These are phyloP conservation scores for Amorphotheca resinae DNA, from an alignment of 495 filamentous ascomycete species.

Conservation along the genomic window DNA sequence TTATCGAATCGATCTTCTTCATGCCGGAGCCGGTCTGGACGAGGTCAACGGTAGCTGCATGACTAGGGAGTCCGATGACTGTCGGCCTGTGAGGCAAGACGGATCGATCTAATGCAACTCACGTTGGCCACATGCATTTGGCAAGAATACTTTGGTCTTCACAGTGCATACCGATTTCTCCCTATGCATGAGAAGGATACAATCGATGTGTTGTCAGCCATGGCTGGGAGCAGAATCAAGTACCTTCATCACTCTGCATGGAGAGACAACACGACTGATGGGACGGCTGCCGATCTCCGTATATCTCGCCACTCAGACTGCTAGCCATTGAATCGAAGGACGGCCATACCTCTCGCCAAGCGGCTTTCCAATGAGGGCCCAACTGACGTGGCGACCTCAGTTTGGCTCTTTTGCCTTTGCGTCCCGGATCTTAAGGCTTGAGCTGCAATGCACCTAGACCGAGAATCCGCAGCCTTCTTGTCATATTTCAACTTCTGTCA, in stretches of 20 bases:
- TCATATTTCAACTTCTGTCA: slow-evolving; percentile 17
- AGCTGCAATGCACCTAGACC: slow-evolving; percentile 11
- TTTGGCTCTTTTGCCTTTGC: slow-evolving; percentile 13
- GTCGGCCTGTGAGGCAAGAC: slow-evolving; percentile 6
- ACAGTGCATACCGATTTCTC: slow-evolving; percentile 1
- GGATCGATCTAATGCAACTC: slow-evolving; percentile 10
- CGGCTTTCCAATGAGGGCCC: slow-evolving; percentile 14
- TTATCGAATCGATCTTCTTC: not conserved
- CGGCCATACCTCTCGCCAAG: not conserved
- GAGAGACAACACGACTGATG: slow-evolving; percentile 2
- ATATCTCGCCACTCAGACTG: slow-evolving; percentile 11
- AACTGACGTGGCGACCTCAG: slow-evolving; percentile 19
- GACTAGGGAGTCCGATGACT: slow-evolving; percentile 13
- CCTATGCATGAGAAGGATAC: slow-evolving; percentile 9
- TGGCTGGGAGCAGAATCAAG: slow-evolving; percentile 10
- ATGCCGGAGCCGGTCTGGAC: not conserved
- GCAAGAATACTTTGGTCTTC: not conserved
- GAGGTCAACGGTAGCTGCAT: not conserved
- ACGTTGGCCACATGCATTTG: slow-evolving; percentile 5
- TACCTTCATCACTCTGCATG: slow-evolving; percentile 18
- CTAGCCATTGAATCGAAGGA: not conserved
- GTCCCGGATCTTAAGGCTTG: slow-evolving; percentile 12
- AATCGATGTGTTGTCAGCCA: slow-evolving; percentile 17
- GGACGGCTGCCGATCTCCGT: slow-evolving; percentile 16
- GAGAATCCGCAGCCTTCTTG: slow-evolving; percentile 6